Conservation (phyloP, 1,284 basidiomycete species). For the Phenoliferia sp. region DNA sequence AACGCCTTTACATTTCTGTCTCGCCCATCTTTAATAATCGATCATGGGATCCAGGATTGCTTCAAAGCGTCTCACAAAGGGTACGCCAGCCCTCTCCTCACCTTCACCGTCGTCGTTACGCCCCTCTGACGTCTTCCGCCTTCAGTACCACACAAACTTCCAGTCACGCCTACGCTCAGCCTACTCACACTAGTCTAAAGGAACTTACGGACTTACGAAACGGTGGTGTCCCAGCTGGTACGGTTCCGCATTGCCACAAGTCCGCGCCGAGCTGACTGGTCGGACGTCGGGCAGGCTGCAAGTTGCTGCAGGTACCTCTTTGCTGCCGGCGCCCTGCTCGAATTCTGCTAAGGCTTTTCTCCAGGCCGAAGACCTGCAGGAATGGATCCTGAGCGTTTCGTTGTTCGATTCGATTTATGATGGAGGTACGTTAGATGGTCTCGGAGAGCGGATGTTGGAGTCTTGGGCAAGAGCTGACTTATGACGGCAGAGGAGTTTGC, state of each 20-base stretch:
- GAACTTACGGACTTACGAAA: not conserved
- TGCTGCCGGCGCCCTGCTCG: no score
- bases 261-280: not conserved
- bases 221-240: not conserved
- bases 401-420: not conserved
- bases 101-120: not conserved
- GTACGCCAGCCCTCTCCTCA: not conserved
- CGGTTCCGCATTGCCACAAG: not conserved
- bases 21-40: not conserved
- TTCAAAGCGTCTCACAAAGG: not conserved
- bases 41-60: not conserved
- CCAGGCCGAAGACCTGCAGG: not conserved
- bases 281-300: not conserved
- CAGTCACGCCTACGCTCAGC: not conserved
- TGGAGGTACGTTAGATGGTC: not conserved
- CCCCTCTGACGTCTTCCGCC: not conserved
- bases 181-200: not conserved
- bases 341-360: not conserved
- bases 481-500: conserved; percentile 26
- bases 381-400: not conserved
- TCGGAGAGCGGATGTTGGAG: not conserved
- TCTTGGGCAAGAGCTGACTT: not conserved
- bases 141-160: not conserved
- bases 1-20: not conserved
- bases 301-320: not conserved